These are phyloP conservation scores for Dianthus caryophyllus DNA, from an alignment of 148 eudicot genomes.

Conservation along the genomic window DNA sequence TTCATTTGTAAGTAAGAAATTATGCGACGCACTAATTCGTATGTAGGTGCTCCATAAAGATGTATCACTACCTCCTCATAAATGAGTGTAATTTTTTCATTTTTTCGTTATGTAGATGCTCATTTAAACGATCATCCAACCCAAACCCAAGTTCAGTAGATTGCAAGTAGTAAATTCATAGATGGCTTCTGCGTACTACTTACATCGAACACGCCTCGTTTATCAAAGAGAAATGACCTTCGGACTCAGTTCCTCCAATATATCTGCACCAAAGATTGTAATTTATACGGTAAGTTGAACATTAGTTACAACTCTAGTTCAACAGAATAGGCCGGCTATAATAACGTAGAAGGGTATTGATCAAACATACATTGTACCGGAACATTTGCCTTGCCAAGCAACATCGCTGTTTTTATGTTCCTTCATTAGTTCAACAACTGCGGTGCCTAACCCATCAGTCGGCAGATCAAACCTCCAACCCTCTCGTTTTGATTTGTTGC, in stretches of 20 bases:
- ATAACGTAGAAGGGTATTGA: not conserved
- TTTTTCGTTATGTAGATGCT: too few species aligned
- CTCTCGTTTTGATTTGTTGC: slow-evolving; percentile 67
- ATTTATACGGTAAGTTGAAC: slow-evolving; percentile 4
- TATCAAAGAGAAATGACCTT: slow-evolving; percentile 88
- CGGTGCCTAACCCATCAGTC: slow-evolving; percentile 48
- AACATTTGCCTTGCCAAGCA: slow-evolving; percentile 96
- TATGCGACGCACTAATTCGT: not conserved
- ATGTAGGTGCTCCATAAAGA: slow-evolving; percentile 2
- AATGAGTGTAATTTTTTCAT: not conserved
- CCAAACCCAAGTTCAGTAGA: not conserved
- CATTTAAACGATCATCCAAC: not conserved
- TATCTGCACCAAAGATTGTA: slow-evolving; percentile 51
- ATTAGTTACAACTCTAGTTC: slow-evolving; percentile 4
- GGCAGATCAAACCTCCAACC: slow-evolving; percentile 87
- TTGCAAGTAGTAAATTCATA: not conserved
- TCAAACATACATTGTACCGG: slow-evolving; percentile 95
- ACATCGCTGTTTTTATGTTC: slow-evolving; percentile 69
- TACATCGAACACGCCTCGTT: slow-evolving; percentile 97
- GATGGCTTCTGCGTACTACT: slow-evolving; percentile 46
- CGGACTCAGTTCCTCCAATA: slow-evolving; percentile 81
- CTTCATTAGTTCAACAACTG: slow-evolving; percentile 60
- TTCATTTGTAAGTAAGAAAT: not conserved
- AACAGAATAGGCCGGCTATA: too few species aligned
- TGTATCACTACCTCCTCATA: not conserved